A percentile compares a stretch with the other conserved stretches of the same genome.
Evolutionary conservation across 2,329 filamentous ascomycete species (phyloP).

Genomic region (Colletotrichum chrysophilum): DNA sequence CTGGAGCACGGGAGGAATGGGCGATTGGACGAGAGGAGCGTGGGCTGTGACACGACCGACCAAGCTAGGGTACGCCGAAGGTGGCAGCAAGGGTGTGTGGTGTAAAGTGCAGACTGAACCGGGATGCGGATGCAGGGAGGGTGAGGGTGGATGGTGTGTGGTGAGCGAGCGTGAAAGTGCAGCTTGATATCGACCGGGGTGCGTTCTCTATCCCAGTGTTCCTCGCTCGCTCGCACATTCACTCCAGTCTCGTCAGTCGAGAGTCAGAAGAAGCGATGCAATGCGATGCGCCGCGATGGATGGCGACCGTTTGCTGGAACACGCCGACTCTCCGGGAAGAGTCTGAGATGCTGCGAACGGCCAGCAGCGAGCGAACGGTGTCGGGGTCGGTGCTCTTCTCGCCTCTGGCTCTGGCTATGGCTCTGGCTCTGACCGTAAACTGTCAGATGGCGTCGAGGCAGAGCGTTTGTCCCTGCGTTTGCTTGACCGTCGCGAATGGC

Average conservation of each 20-base stretch:
- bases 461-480: slow-evolving; percentile 17
- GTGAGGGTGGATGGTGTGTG: slow-evolving; percentile 10
- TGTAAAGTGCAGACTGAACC: neutral
- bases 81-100: slow-evolving; percentile 19
- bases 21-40: slow-evolving; percentile 35
- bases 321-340: slow-evolving; percentile 1
- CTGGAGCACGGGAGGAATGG: slow-evolving; percentile 24
- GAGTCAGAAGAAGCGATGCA: neutral
- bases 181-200: slow-evolving; percentile 19
- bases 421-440: neutral
- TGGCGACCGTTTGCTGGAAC: slow-evolving; percentile 18
- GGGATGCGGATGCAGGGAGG: slow-evolving; percentile 13
- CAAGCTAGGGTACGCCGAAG: slow-evolving; percentile 21
- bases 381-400: slow-evolving; percentile 10
- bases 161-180: neutral
- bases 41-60: slow-evolving; percentile 34
- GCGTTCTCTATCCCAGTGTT: neutral
- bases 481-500: neutral
- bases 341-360: neutral
- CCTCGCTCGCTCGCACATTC: neutral
- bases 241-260: neutral
- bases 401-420: neutral
- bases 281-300: neutral
- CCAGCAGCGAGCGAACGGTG: neutral
- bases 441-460: slow-evolving; percentile 2